A percentile compares a stretch with the other conserved stretches of the same genome.
phyloP scores from a whole-genome alignment of 2,329 filamentous ascomycete species.

The Rugonectria rugulosa region DNA sequence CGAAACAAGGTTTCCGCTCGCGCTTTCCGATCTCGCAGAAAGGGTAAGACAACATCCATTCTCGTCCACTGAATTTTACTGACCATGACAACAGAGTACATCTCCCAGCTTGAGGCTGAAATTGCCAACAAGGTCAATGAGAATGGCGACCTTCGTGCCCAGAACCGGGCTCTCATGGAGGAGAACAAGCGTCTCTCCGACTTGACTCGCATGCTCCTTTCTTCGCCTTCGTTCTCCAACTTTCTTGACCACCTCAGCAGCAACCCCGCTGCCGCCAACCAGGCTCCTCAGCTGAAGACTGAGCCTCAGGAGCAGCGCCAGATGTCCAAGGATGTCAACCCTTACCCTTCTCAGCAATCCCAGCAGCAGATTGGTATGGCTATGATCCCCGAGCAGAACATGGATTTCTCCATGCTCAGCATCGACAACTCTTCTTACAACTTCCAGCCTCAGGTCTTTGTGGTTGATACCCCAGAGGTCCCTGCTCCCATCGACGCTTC shows the following conservation, averaged over 20 bases:
- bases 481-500: conserved; percentile 67
- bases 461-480: conserved; percentile 75
- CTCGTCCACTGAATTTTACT: conserved; percentile 11
- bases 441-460: conserved; percentile 76
- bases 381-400: conserved; percentile 79
- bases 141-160: conserved; percentile 77
- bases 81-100: conserved; percentile 76
- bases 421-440: conserved; percentile 63
- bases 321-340: conserved; percentile 71
- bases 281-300: conserved; percentile 48
- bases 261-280: conserved; percentile 58
- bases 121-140: conserved; percentile 85
- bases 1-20: conserved; percentile 98
- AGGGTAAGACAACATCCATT: conserved; percentile 70
- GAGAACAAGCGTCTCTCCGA: conserved; percentile 85
- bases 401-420: conserved; percentile 78
- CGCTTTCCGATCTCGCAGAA: conserved; percentile 96
- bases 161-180: conserved; percentile 83
- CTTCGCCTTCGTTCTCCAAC: conserved; percentile 82
- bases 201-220: conserved; percentile 81
- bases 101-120: conserved; percentile 90
- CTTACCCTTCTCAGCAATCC: conserved; percentile 62
- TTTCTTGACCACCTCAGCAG: conserved; percentile 76
- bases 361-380: conserved; percentile 79
- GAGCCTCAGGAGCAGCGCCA: conserved; percentile 56